Percentiles rank a stretch among this genome's conserved stretches.
These are phyloP conservation scores for Curvularia spicifera DNA, from an alignment of 2,329 filamentous ascomycete genomes.

Conservation along the genomic window DNA sequence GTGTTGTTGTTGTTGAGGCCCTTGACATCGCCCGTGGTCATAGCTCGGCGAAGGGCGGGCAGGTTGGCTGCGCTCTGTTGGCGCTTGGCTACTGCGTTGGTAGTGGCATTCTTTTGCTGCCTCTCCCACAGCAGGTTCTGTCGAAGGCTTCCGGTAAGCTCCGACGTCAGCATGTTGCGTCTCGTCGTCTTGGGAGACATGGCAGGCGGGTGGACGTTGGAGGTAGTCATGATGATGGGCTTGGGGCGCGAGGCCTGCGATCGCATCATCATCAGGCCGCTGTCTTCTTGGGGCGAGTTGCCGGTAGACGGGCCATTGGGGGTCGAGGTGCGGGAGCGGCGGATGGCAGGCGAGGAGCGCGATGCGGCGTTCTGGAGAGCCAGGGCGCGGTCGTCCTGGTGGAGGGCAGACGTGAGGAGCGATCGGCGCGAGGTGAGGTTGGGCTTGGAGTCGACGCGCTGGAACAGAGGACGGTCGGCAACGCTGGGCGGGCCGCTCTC, in stretches of 20 bases:
- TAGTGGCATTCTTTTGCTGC: conserved; percentile 89
- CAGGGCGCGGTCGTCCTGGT: conserved; percentile 75
- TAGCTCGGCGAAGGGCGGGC: conserved; percentile 44
- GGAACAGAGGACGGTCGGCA: conserved; percentile 81
- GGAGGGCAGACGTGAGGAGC: conserved; percentile 87
- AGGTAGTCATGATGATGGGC: conserved; percentile 77
- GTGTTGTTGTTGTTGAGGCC: conserved; percentile 86
- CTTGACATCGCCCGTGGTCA: conserved; percentile 78
- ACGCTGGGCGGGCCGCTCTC: conserved; percentile 84
- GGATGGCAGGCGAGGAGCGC: conserved; percentile 60
- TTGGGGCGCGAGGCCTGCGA: conserved; percentile 70
- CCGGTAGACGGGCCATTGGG: conserved; percentile 72
- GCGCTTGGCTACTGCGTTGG: conserved; percentile 86
- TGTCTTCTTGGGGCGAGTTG: conserved; percentile 60
- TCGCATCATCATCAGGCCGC: conserved; percentile 67
- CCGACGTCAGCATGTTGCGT: conserved; percentile 81
- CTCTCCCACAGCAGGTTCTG: conserved; percentile 94
- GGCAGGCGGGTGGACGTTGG: conserved; percentile 73
- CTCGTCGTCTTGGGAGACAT: conserved; percentile 91
- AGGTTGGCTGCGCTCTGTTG: conserved; percentile 68
- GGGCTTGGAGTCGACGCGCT: conserved; percentile 85
- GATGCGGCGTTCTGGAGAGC: conserved; percentile 72
- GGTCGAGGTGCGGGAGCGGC: conserved; percentile 68
- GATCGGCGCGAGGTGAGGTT: conserved; percentile 87
- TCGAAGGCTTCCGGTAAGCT: conserved; percentile 90